Evolutionary conservation across 2,329 filamentous ascomycete species (phyloP).

Genomic region (Cercospora zeae-maydis): DNA sequence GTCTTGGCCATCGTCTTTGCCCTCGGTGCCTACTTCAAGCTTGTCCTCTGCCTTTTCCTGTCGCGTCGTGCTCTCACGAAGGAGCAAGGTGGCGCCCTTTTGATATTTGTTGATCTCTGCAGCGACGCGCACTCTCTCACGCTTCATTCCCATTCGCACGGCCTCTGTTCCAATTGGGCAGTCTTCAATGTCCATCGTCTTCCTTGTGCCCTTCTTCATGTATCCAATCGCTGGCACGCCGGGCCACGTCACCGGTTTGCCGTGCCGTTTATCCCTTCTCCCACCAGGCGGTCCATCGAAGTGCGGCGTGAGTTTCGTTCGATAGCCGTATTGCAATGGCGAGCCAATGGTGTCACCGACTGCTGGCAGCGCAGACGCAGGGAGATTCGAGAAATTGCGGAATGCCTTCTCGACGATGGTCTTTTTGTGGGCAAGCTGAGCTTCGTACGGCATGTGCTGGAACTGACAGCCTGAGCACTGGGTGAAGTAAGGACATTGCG

Average conservation of each 20-base stretch:
- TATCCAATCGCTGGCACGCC: conserved; percentile 81
- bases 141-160: conserved; percentile 72
- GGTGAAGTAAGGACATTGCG: conserved; percentile 80
- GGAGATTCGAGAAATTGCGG: conserved; percentile 81
- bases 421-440: conserved; percentile 81
- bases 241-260: conserved; percentile 56
- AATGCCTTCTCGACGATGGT: conserved; percentile 88
- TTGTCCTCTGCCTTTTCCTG: conserved; percentile 47
- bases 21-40: conserved; percentile 38
- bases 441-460: conserved; percentile 88
- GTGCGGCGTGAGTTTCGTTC: conserved; percentile 95
- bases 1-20: conserved; percentile 48
- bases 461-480: conserved; percentile 91
- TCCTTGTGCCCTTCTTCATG: conserved; percentile 75
- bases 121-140: conserved; percentile 72
- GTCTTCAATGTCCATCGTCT: conserved; percentile 90
- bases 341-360: conserved; percentile 84
- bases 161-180: conserved; percentile 91
- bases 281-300: conserved; percentile 72
- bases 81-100: conserved; percentile 79
- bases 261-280: conserved; percentile 47
- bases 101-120: conserved; percentile 68
- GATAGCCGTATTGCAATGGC: conserved; percentile 86
- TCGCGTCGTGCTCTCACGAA: conserved; percentile 79
- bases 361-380: conserved; percentile 68